Conservation (phyloP, 305 asterid genomes). For the Solanum aculeatissimum region DNA sequence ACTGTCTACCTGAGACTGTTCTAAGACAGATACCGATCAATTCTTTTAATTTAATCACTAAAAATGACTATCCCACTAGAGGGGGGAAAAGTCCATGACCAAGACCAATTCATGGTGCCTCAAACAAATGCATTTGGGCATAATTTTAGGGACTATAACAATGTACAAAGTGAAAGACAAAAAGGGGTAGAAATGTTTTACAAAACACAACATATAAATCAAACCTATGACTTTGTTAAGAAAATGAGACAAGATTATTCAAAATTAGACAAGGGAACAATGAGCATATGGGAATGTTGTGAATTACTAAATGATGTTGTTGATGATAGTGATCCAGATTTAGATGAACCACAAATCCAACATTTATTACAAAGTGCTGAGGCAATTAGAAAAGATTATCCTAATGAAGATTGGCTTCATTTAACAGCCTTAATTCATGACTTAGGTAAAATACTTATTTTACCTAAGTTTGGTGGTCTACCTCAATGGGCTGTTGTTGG, state of each 20-base stretch:
- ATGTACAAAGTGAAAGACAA: conserved; percentile 55
- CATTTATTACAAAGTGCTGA: conserved; percentile 70
- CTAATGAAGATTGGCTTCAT: conserved; percentile 68
- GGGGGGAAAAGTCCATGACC: conserved; percentile 25
- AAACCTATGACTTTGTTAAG: conserved; percentile 53
- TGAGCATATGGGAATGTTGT: conserved; percentile 92
- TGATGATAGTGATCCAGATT: conserved; percentile 72
- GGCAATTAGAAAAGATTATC: conserved; percentile 61
- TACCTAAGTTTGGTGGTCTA: conserved; percentile 35
- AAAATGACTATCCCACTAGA: conserved; percentile 33
- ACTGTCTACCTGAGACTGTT: too few relatives aligned
- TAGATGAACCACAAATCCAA: conserved; percentile 72
- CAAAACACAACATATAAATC: conserved; percentile 49
- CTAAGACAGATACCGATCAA: too few relatives aligned
- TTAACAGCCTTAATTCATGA: conserved; percentile 66
- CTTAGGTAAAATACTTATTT: conserved; percentile 58
- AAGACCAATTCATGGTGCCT: conserved; percentile 48
- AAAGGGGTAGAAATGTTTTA: conserved; percentile 68
- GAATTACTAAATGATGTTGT: conserved; percentile 61
- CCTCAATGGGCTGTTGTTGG: conserved; percentile 97
- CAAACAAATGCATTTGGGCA: conserved; percentile 70
- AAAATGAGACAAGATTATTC: conserved; percentile 45
- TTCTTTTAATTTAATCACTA: background rate
- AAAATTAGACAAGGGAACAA: conserved; percentile 42
- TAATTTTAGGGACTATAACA: conserved; percentile 66